Evolutionary conservation across 2,329 filamentous ascomycete genomes (phyloP), one percentile per base, ranked within the genome.

Genomic region (Trichoderma aggressivum): DNA sequence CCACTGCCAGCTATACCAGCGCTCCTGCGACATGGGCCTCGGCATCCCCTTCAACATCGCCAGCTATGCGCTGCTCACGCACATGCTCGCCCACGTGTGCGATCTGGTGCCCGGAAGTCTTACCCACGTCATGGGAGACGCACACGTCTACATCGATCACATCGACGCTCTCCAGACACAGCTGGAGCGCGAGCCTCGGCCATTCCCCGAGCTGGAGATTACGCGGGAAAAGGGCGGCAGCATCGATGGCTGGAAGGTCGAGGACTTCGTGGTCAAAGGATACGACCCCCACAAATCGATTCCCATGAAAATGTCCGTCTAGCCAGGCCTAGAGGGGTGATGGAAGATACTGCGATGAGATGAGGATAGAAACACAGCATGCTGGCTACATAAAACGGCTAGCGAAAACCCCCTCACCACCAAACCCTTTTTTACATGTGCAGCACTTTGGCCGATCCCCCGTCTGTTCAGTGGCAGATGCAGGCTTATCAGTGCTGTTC

Each of bases 221-320:
- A 83, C 84, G 69, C 86, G 89, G 62, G 89, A 91, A 71, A 85
- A 86, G 72, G 88, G 89, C 1, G 91, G 92, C 1, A 92, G 88
- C 74, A 94, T 98, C 76, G 96, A 99, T 79, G 94, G 93, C 1
- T 98, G 96, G 94, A 90, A 89, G 79, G 85, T 89, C 1, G 94
- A 97, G 74, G 94, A 99, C 73, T 95, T 99, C 80, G 90, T 92
- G 71, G 88, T 99, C 7, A 86, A 92, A 77, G 94, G 92, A 0
- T 99, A 99, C 80, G 89, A 94, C 63, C 95, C 96, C 70, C 94
- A 98, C 81, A 95, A 94, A 84, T 88, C 88, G 6, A 97, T 99
- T 83, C 88, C 92, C 58, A 99, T 99, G 96, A 98, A 98, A 85
- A 99, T 99, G 96, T 97, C 93, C 78, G 95, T 98, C 71, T 94